These are phyloP conservation scores for Avena atlantica DNA, from an alignment of 176 grass and related monocot genomes.

Conservation along the genomic window DNA sequence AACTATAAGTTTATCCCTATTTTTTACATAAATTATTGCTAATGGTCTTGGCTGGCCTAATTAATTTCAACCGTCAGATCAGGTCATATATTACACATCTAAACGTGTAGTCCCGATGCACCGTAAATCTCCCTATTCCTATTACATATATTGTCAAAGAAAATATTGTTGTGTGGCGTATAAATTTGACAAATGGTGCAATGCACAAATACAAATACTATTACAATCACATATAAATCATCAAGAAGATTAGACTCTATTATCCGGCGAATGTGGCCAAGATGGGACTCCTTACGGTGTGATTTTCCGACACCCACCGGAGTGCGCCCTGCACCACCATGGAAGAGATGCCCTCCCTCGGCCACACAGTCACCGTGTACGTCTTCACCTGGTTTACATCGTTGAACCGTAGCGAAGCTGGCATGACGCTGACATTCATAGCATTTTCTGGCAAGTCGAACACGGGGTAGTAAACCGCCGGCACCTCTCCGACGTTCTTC, in stretches of 20 bases:
- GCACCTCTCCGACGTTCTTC: constrained; percentile 54
- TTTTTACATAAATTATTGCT: no score
- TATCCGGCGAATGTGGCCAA: not conserved
- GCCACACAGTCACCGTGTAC: not conserved
- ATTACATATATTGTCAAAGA: no score
- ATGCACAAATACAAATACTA: no score
- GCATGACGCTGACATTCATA: not conserved
- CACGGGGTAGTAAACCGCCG: constrained; percentile 17
- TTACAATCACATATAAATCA: no score
- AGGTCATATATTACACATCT: no score
- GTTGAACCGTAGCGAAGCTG: not conserved
- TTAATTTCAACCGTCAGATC: no score
- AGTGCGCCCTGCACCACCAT: not conserved
- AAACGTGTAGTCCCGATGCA: no score
- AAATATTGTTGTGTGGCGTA: no score
- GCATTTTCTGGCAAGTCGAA: constrained; percentile 16
- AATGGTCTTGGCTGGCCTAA: no score
- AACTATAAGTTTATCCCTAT: no score
- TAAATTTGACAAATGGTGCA: no score
- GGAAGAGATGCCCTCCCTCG: not conserved
- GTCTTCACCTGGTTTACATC: not conserved
- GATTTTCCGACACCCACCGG: not conserved
- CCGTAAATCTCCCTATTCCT: no score
- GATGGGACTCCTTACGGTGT: not conserved
- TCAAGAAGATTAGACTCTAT: not conserved